Percentiles rank a stretch among this genome's conserved stretches.
Conservation (phyloP, 768 basidiomycete species). For the Suillus subalutaceus region DNA sequence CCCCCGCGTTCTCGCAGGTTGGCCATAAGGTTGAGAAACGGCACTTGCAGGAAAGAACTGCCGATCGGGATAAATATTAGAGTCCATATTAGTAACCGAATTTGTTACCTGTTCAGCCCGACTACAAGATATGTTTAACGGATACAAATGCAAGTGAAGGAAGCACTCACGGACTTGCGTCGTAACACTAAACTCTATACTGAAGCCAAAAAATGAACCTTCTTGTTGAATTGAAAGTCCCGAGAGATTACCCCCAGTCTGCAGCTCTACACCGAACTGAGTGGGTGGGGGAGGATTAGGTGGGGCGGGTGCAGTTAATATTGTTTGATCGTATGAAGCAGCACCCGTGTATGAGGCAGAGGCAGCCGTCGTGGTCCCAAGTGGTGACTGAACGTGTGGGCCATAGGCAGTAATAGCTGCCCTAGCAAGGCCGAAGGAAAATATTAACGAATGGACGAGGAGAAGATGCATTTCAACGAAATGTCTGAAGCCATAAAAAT, state of each 20-base stretch:
- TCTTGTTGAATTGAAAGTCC: slow-evolving; percentile 44
- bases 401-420: slow-evolving; percentile 26
- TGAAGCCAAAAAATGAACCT: slow-evolving; percentile 75
- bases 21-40: slow-evolving; percentile 80
- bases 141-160: neutral
- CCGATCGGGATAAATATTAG: neutral
- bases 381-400: slow-evolving; percentile 27
- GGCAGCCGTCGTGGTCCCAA: slow-evolving; percentile 36
- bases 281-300: slow-evolving; percentile 47
- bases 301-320: slow-evolving; percentile 51
- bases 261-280: slow-evolving; percentile 48
- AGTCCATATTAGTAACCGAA: no score
- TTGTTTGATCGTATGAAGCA: slow-evolving; percentile 56
- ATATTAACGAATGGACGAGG: slow-evolving; percentile 28
- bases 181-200: slow-evolving; percentile 74
- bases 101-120: slow-evolving; percentile 22
- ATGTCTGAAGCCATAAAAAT: neutral
- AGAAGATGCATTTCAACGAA: slow-evolving; percentile 22
- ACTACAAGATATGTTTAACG: slow-evolving; percentile 12
- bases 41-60: slow-evolving; percentile 55
- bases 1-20: slow-evolving; percentile 71
- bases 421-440: slow-evolving; percentile 13
- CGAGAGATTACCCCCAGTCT: slow-evolving; percentile 23
- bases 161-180: slow-evolving; percentile 60
- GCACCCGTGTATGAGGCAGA: slow-evolving; percentile 46